Base-by-base conservation (phyloP, 192 early-diverging fungal species). In the Rhizophagus sp. region DNA sequence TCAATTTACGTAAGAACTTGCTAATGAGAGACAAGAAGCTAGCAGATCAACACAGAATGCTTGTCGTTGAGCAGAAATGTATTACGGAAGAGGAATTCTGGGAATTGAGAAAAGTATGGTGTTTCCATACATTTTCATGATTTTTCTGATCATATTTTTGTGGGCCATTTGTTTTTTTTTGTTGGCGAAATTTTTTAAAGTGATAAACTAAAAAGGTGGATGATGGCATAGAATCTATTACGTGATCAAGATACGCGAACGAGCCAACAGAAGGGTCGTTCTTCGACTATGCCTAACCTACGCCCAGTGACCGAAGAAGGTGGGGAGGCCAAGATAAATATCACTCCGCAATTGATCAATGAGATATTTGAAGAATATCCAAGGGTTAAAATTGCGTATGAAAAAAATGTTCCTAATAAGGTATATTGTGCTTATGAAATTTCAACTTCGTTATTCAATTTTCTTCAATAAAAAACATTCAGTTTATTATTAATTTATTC, bases 341-440 rank as follows among this genome's bases (percentile, higher is more conserved):
- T 98, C 67, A 96, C 94, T n/a, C 91, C 92, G n/a, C 94, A 96
- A 63, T 91, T 95, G 19, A 95, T 97, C 33, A 90, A 95, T 64
- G 92, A 92, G 47, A 97, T 99, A 19, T 97, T 97, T 78, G 90
- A 91, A 30, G 94, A 98, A 80, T 97, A 91, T 78, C 97, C 97
- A 17, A 88, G 92, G 27, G 90, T 91, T 88, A 86, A 81, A 80
- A 62, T 30, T 49, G 52, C 81, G 8, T 81, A 70, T 24, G 49
- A 39, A 4, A 10, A 70, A 39, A 61, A 79, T 33, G 78, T 79
- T 57, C 49, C 67, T 15, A 15, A 52, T 25, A 50, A 19, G 30
- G 65, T 63, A 75, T 62, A 61, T 52, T 15, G 47, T 5, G 19
- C 15, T 71, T 44, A 24, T 36, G n/a, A n/a, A 76, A 39, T 76